Conservation (phyloP, 495 filamentous ascomycete species). For the Oleoguttula mirabilis region DNA sequence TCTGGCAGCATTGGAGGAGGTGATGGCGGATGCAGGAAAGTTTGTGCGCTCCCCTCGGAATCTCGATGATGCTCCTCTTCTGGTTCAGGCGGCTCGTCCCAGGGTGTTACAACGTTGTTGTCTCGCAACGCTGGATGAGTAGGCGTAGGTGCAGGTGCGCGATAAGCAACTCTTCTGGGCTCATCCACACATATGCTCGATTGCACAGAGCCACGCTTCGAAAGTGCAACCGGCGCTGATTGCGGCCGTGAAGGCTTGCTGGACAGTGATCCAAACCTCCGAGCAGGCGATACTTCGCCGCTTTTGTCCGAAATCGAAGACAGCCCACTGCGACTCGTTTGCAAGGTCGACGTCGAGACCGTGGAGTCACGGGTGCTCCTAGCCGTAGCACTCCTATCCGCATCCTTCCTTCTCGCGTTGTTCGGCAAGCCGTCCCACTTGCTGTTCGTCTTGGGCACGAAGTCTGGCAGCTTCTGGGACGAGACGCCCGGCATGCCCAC, state of each 20-base stretch:
- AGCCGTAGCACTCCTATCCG: conserved; percentile 2
- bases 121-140: background rate
- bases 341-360: background rate
- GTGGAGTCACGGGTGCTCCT: conserved; percentile 1
- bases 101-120: conserved; percentile 6
- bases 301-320: background rate
- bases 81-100: conserved; percentile 3
- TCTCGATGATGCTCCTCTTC: background rate
- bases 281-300: background rate
- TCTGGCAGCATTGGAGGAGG: background rate
- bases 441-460: conserved; percentile 38
- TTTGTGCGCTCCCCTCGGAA: conserved; percentile 1
- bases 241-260: conserved; percentile 9
- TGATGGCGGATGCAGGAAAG: conserved; percentile 14
- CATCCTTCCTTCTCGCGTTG: conserved; percentile 19
- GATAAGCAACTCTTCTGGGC: background rate
- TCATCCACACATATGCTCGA: background rate
- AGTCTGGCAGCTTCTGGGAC: conserved; percentile 31
- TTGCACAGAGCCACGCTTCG: background rate
- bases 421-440: conserved; percentile 40
- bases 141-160: background rate
- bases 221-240: background rate
- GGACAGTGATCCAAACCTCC: conserved; percentile 8
- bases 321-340: background rate
- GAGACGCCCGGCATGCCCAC: conserved; percentile 25